Evolutionary conservation across 371 early-diverging fungal species (phyloP), one percentile per base, ranked within the genome.

Genomic region (Mortierella sp.): DNA sequence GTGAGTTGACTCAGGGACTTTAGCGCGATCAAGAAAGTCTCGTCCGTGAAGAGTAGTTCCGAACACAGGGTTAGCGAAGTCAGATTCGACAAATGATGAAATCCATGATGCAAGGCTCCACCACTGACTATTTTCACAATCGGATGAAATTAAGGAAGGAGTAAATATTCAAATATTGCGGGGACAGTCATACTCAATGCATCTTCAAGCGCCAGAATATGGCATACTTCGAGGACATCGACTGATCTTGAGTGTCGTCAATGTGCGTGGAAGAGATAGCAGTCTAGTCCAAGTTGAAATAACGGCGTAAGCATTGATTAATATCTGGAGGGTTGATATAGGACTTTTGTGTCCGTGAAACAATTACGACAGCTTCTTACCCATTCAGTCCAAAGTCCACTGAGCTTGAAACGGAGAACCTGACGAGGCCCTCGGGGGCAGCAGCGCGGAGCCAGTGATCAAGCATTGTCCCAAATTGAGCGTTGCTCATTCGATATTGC

Each of bases 371-470:
- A 24, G 18, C 6, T 2, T 35, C 75, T 58, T 48, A 76, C 72
- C 77, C 74, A 68, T 72, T 76, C 48, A 81, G 10, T 3, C 81
- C 81, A 70, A 81, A 81, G 58, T 76, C 77, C 4, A 48, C 60
- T 2, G 81, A 81, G 41, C 68, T 55, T 21, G 71, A 41, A 14
- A 81, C 58, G 35, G 76, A 72, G 24, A 81, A 81, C n/a, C 68
- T 68, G 18, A 38, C 76, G 4, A 81, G 51, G 10, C 55, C 44
- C 24, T 76, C 48, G 10, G 76, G 81, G 6, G 76, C 58, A 2
- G 81, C 74, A 35, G 76, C 65, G 11, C 63, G 73, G 38, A 81
- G 77, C 81, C 76, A 81, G 55, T 73, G 71, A 14, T 81, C 81
- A 55, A 81, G 58, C 46, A 65, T 72, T 11, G 81, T 71, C 8